Evolutionary conservation across 164 flowering plant genomes (phyloP).

Genomic region (Annona cherimola): DNA sequence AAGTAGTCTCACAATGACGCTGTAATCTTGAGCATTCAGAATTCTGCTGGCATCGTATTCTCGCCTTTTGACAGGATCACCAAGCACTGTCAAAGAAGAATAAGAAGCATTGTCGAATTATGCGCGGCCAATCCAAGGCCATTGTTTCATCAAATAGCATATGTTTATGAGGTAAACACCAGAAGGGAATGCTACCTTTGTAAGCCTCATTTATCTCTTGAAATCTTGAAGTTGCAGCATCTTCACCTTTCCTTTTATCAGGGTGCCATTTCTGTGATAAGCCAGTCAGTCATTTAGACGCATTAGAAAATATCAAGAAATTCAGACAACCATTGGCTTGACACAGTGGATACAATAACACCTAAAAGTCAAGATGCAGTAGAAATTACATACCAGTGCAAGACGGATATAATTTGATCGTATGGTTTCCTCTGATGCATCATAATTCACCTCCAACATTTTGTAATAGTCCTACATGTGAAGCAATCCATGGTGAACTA

Average conservation of each 20-base stretch:
- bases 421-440: slow-evolving; percentile 78
- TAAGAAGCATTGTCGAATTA: background rate
- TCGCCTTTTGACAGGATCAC: slow-evolving; percentile 67
- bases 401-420: slow-evolving; percentile 89
- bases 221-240: slow-evolving; percentile 62
- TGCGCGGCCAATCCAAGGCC: background rate
- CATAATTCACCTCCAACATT: slow-evolving; percentile 71
- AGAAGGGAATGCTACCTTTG: slow-evolving; percentile 38
- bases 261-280: slow-evolving; percentile 91
- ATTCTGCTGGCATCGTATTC: slow-evolving; percentile 73
- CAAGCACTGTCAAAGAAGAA: slow-evolving; percentile 52
- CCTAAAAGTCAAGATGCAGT: background rate
- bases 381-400: slow-evolving; percentile 60
- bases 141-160: background rate
- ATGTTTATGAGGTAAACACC: background rate
- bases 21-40: slow-evolving; percentile 44
- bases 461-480: slow-evolving; percentile 63
- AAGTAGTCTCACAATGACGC: slow-evolving; percentile 42
- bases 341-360: slow-evolving; percentile 3
- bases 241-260: slow-evolving; percentile 68
- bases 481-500: background rate
- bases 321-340: background rate
- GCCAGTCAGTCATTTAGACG: background rate
- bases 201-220: slow-evolving; percentile 98
- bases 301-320: background rate